These are phyloP conservation scores for Pulveroboletus sp. DNA, from an alignment of 768 basidiomycete species.

Conservation along the genomic window DNA sequence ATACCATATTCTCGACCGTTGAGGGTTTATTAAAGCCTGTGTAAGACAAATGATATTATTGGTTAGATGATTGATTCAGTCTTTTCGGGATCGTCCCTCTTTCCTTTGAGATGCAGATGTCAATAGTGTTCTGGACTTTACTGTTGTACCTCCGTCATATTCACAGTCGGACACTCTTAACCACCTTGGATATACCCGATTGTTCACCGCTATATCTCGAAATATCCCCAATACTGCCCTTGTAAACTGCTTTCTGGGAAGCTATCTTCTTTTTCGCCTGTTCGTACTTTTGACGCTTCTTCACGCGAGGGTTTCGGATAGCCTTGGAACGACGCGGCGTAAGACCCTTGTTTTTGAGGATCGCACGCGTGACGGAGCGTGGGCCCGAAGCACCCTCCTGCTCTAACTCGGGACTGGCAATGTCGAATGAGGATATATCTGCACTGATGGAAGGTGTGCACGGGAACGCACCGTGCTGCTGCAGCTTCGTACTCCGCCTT, in stretches of 20 bases:
- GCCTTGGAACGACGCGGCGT: conserved; percentile 86
- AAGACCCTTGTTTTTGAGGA: conserved; percentile 90
- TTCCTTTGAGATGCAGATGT: conserved; percentile 13
- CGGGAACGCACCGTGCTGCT: conserved; percentile 47
- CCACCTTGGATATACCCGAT: conserved; percentile 86
- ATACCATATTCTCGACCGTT: conserved; percentile 20
- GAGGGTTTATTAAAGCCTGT: conserved; percentile 7
- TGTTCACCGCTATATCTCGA: conserved; percentile 87
- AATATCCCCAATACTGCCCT: conserved; percentile 71
- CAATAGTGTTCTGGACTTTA: conserved; percentile 7
- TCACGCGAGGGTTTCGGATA: conserved; percentile 95
- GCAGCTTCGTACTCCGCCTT: conserved; percentile 75
- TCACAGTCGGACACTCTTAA: conserved; percentile 77
- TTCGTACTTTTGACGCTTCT: conserved; percentile 91
- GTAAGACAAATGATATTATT: conserved; percentile 27
- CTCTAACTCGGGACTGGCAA: conserved; percentile 28
- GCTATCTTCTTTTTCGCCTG: conserved; percentile 91
- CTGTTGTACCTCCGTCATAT: conserved; percentile 10
- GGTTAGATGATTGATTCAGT: conserved; percentile 13
- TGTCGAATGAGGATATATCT: conserved; percentile 3
- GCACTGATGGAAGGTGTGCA: conserved; percentile 3
- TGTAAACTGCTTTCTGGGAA: conserved; percentile 90
- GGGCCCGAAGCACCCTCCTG: conserved; percentile 59
- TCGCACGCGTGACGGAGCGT: conserved; percentile 83
- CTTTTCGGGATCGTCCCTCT: conserved; percentile 1